A percentile compares a stretch with the other conserved stretches of the same genome.
Conservation (phyloP, 441 rosid species). For the Metrosideros polymorpha region DNA sequence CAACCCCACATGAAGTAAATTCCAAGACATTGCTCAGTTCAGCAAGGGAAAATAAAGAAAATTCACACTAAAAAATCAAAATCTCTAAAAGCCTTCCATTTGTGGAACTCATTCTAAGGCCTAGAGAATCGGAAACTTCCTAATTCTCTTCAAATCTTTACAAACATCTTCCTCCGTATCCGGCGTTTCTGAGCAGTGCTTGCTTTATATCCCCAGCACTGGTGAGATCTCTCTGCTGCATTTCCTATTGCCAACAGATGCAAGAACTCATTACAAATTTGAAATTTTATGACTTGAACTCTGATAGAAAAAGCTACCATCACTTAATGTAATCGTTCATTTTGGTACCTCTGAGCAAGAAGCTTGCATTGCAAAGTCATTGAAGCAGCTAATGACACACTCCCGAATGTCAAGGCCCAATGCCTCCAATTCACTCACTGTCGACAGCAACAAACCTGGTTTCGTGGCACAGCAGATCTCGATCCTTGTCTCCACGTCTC, state of each 20-base stretch:
- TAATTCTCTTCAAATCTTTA: not conserved
- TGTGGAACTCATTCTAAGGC: not conserved
- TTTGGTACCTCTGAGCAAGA: not conserved
- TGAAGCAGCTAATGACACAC: conserved; percentile 11
- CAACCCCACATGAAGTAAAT: not conserved
- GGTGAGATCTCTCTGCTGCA: not conserved
- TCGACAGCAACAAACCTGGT: conserved; percentile 1
- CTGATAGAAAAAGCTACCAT: not conserved
- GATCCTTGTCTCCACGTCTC: not conserved
- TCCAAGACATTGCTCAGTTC: not conserved
- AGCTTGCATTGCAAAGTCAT: conserved; percentile 9
- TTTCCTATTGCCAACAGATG: not conserved
- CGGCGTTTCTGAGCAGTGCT: conserved; percentile 3
- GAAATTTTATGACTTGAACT: not conserved
- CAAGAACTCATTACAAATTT: not conserved
- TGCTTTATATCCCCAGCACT: conserved; percentile 1
- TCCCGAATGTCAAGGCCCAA: not conserved
- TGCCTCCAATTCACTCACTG: not conserved
- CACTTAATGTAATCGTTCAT: not conserved
- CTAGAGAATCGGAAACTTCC: not conserved
- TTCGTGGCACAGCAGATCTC: conserved; percentile 1
- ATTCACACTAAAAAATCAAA: not conserved
- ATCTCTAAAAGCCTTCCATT: not conserved
- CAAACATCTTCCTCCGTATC: conserved; percentile 3
- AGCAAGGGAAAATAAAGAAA: not conserved